phyloP scores from a whole-genome alignment of 1,284 basidiomycete genomes.

The Exobasidium cylindrosporum region DNA sequence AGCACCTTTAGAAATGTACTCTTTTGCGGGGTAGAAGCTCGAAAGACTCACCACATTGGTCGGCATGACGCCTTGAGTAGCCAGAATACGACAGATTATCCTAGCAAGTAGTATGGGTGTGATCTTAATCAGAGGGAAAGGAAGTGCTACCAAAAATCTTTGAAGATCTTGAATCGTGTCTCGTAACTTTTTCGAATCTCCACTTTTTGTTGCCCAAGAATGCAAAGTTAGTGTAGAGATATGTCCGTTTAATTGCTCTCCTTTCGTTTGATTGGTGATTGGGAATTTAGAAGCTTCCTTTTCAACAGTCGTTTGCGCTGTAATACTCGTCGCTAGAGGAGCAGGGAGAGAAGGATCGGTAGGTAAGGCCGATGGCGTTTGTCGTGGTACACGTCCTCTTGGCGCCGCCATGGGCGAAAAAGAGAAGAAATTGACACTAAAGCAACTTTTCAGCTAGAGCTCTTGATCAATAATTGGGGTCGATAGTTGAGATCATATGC shows the following conservation, averaged over 20 bases:
- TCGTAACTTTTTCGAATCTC: not conserved
- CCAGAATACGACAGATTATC: slow-evolving; percentile 34
- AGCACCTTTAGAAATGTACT: no score
- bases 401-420: no score
- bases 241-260: not conserved
- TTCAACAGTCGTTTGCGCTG: not conserved
- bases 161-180: slow-evolving; percentile 11
- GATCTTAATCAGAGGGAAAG: slow-evolving; percentile 42
- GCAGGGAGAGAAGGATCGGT: slow-evolving; percentile 10
- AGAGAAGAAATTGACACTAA: no score
- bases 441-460: no score
- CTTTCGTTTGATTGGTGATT: not conserved
- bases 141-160: slow-evolving; percentile 35
- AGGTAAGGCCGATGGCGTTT: not conserved
- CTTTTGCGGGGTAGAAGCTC: not conserved
- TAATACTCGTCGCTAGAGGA: slow-evolving; percentile 2
- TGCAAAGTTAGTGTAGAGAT: not conserved
- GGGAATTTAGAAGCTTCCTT: not conserved
- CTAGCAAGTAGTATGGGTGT: slow-evolving; percentile 38
- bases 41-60: slow-evolving; percentile 36
- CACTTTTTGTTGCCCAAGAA: slow-evolving; percentile 4
- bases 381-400: not conserved
- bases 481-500: no score
- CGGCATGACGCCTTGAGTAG: slow-evolving; percentile 41
- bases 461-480: no score